These are phyloP conservation scores for Aschersonia sp. DNA, from an alignment of 2,329 filamentous ascomycete genomes.

Conservation along the genomic window DNA sequence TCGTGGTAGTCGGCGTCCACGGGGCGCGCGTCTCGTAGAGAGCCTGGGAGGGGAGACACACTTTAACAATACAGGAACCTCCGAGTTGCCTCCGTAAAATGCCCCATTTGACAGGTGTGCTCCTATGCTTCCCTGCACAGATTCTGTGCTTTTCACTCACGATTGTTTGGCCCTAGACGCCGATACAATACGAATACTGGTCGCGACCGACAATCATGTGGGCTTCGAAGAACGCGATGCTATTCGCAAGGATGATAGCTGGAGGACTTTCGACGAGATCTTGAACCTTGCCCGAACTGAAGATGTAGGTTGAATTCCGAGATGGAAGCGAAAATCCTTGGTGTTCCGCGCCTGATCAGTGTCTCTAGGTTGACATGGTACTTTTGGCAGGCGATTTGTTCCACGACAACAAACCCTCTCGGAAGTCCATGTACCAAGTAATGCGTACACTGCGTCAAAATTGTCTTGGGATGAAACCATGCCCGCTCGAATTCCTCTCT, in stretches of 20 bases:
- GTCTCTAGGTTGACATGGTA: conserved; percentile 72
- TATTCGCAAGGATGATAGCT: conserved; percentile 92
- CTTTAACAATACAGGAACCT: too few species aligned
- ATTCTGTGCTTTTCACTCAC: not conserved
- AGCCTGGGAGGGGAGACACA: too few species aligned
- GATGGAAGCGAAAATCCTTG: not conserved
- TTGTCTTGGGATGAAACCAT: conserved; percentile 88
- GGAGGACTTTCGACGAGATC: conserved; percentile 90
- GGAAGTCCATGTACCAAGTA: conserved; percentile 92
- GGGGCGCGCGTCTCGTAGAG: too few species aligned
- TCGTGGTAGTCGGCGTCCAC: too few species aligned
- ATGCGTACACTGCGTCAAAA: conserved; percentile 90
- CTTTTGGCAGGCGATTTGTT: conserved; percentile 89
- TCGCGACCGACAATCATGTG: conserved; percentile 96
- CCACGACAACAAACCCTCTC: conserved; percentile 93
- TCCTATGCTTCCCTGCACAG: too few species aligned
- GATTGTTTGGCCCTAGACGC: conserved; percentile 23
- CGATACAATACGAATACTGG: conserved; percentile 86
- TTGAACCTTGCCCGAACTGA: conserved; percentile 74
- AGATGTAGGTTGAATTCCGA: conserved; percentile 38
- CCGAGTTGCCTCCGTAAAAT: not conserved
- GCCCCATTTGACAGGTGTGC: conserved; percentile 3
- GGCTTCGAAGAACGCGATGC: conserved; percentile 89
- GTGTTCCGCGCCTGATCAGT: not conserved
- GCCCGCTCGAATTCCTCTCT: conserved; percentile 85